These are phyloP conservation scores for Fusarium agapanthi DNA, from an alignment of 2,329 filamentous ascomycete genomes.

Conservation along the genomic window DNA sequence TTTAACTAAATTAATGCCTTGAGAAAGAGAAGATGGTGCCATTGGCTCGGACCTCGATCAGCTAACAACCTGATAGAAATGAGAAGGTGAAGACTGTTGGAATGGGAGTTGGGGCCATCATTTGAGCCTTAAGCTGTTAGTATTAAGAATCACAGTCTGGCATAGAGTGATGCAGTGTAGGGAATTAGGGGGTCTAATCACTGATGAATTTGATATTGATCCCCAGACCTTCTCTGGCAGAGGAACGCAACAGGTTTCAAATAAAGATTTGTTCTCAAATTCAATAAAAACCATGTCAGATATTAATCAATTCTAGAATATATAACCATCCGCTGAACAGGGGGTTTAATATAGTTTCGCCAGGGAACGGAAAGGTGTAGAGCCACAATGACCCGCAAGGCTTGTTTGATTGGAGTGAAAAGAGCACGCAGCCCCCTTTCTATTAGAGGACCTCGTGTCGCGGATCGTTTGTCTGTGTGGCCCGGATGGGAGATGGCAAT, in stretches of 20 bases:
- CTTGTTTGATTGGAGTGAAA: constrained; percentile 28
- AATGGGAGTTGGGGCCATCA: neutral
- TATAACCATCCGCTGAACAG: constrained; percentile 1
- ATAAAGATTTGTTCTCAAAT: neutral
- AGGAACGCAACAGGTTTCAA: neutral
- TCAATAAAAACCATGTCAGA: neutral
- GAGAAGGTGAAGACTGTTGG: constrained; percentile 1
- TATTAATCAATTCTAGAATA: constrained; percentile 17
- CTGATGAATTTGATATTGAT: neutral
- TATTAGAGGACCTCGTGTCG: constrained; percentile 37
- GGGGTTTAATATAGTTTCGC: constrained; percentile 38
- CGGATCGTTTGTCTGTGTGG: constrained; percentile 36
- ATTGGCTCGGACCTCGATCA: constrained; percentile 6
- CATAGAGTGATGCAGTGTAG: neutral
- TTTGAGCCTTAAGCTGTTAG: neutral
- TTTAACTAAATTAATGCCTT: neutral
- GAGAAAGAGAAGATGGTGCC: constrained; percentile 13
- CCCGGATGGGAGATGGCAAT: constrained; percentile 2
- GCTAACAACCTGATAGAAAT: constrained; percentile 1
- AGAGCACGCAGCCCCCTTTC: constrained; percentile 32
- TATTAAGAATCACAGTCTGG: neutral
- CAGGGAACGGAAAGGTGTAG: constrained; percentile 38
- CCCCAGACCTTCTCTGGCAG: neutral
- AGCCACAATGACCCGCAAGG: constrained; percentile 38
- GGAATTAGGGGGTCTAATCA: neutral